These are phyloP conservation scores for Nakaseomyces glabratus DNA, from an alignment of 1,139 yeast species.

Conservation along the genomic window DNA sequence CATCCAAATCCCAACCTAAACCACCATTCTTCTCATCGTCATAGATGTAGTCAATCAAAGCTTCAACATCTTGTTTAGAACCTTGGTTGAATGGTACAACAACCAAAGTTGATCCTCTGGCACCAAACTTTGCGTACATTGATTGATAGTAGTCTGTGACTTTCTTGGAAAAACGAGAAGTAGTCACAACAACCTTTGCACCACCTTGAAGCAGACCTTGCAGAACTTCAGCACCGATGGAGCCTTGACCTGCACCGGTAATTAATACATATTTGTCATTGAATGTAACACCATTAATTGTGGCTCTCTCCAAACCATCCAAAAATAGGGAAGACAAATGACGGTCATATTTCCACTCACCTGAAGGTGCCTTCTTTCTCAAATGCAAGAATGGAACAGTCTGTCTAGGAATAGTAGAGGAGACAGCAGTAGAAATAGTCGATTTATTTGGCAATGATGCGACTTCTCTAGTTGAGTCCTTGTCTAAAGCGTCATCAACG, in stretches of 20 bases:
- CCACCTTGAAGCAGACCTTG: conserved; percentile 96
- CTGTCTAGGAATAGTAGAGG: conserved; percentile 65
- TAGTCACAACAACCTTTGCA: conserved; percentile 92
- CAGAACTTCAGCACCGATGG: conserved; percentile 94
- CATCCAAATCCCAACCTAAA: conserved; percentile 97
- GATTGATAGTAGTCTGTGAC: conserved; percentile 94
- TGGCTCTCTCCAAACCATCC: conserved; percentile 87
- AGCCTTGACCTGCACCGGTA: conserved; percentile 98
- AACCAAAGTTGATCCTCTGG: conserved; percentile 80
- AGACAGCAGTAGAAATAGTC: conserved; percentile 62
- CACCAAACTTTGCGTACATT: conserved; percentile 86
- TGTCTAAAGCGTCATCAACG: conserved; percentile 39
- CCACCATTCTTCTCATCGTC: conserved; percentile 77
- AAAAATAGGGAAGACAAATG: conserved; percentile 67
- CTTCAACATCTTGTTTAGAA: conserved; percentile 85
- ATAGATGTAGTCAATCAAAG: conserved; percentile 77
- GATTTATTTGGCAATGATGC: conserved; percentile 73
- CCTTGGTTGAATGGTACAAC: conserved; percentile 99
- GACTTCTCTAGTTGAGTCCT: conserved; percentile 66
- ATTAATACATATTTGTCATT: conserved; percentile 81
- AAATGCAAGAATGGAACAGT: conserved; percentile 93
- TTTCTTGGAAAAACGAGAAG: conserved; percentile 88
- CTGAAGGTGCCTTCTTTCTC: conserved; percentile 63
- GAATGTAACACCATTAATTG: conserved; percentile 85
- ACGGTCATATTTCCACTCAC: conserved; percentile 79